Evolutionary conservation across 2,329 filamentous ascomycete species (phyloP), one percentile per base, ranked within the genome.

Genomic region (Alternaria sp.): DNA sequence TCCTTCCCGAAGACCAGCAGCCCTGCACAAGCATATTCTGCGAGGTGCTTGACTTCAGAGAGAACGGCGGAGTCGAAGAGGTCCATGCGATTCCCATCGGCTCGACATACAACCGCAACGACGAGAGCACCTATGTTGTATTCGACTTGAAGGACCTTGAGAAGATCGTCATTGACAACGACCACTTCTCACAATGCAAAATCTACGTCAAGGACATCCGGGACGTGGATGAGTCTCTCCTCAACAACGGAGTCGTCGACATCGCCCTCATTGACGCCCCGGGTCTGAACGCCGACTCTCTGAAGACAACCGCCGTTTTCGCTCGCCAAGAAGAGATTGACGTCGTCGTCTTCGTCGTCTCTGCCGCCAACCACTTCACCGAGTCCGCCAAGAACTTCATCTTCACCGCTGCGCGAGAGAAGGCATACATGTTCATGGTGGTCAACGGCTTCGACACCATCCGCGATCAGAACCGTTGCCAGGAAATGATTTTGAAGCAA

Each of bases 21-120:
- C 96, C 96, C 2, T 99, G 96, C 81, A 99, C 96, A 2, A 96
- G 93, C 80, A 97, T 99, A 61, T 99, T 99, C 82, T 99, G 96
- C 78, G 96, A 99, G 78, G 96, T 99, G 3, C 81, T 99, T 61
- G 94, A 99, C 80, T 91, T 92, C 6, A 89, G 93, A 68, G 93
- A 97, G 77, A 99, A 99, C 74, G 90, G 89, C 28, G 92, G 93
- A 3, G 79, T 97, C 2, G 96, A 99, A 79, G 96, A 99, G 79
- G 96, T 98, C 1, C 96, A 99, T 75, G 96, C 95, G 0, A 91
- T 99, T 13, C 93, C 96, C 75, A 93, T 91, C 77, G 89, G 95
- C 65, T 81, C 85, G 15, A 81, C 85, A 5, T 99, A 99, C 79
- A 89, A 96, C 79, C 90, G 94, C 64, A 90, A 97, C 74, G 93